These are phyloP conservation scores for Pestalotiopsis sp. DNA, from an alignment of 2,329 filamentous ascomycete genomes.

Conservation along the genomic window DNA sequence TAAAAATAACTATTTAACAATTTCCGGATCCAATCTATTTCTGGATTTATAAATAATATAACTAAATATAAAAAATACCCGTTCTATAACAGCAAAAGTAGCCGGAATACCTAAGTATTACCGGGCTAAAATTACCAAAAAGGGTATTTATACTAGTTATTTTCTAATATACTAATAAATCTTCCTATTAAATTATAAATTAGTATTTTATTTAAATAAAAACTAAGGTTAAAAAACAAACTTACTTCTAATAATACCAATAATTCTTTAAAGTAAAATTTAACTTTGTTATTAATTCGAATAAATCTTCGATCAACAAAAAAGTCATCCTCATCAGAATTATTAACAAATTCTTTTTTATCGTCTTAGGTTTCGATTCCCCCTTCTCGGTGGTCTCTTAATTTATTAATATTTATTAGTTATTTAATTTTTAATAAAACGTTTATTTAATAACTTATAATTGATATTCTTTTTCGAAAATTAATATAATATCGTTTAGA, in stretches of 20 bases:
- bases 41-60: background rate
- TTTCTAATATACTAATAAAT: background rate
- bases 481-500: background rate
- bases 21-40: background rate
- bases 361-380: too few relatives aligned
- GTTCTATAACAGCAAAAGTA: background rate
- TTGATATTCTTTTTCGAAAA: background rate
- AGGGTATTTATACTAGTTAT: background rate
- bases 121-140: background rate
- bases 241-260: rapidly evolving
- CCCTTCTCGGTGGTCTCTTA: background rate
- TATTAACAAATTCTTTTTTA: background rate
- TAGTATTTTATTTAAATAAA: background rate
- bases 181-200: background rate
- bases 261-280: background rate
- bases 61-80: background rate
- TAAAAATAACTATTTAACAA: background rate
- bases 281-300: background rate
- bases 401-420: background rate
- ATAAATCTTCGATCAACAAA: background rate
- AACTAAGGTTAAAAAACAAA: background rate
- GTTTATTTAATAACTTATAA: background rate
- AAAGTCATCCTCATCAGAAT: background rate
- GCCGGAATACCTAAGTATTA: background rate
- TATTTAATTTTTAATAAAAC: background rate